Evolutionary conservation across 179 eudicot genomes (phyloP).

Genomic region (Gypsophila paniculata): DNA sequence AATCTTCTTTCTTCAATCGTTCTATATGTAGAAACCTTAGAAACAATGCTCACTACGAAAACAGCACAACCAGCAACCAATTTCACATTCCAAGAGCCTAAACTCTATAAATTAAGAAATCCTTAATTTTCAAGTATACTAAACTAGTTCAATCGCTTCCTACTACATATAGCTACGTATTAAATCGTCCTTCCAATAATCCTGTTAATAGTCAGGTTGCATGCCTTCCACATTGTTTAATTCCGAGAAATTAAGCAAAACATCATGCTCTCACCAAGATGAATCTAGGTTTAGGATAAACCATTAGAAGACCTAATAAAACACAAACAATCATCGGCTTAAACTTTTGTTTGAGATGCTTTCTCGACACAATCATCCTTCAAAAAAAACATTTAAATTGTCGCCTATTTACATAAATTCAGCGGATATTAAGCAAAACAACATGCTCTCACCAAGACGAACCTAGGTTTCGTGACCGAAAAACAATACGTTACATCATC

Average conservation of each 20-base stretch:
- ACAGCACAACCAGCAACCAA: background rate
- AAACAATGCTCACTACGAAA: background rate
- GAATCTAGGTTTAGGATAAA: too few relatives aligned
- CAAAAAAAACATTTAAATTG: too few relatives aligned
- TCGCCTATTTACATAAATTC: too few relatives aligned
- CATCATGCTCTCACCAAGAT: background rate
- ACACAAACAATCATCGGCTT: too few relatives aligned
- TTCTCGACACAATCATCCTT: too few relatives aligned
- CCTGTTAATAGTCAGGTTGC: background rate
- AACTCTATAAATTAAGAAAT: background rate
- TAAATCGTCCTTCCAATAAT: background rate
- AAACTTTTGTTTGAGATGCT: too few relatives aligned
- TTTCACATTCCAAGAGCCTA: background rate
- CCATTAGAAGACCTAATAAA: too few relatives aligned
- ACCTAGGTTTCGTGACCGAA: background rate
- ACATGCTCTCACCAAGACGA: background rate
- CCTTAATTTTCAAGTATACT: conserved; percentile 1
- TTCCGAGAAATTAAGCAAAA: background rate
- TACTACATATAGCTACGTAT: background rate
- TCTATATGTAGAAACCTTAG: too few relatives aligned
- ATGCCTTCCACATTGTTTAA: too few relatives aligned
- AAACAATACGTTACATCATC: background rate
- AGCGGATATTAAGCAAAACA: background rate
- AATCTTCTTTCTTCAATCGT: too few relatives aligned
- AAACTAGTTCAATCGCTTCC: background rate